phyloP scores from a whole-genome alignment of 2,329 filamentous ascomycete species.

The Exophiala calicioides region DNA sequence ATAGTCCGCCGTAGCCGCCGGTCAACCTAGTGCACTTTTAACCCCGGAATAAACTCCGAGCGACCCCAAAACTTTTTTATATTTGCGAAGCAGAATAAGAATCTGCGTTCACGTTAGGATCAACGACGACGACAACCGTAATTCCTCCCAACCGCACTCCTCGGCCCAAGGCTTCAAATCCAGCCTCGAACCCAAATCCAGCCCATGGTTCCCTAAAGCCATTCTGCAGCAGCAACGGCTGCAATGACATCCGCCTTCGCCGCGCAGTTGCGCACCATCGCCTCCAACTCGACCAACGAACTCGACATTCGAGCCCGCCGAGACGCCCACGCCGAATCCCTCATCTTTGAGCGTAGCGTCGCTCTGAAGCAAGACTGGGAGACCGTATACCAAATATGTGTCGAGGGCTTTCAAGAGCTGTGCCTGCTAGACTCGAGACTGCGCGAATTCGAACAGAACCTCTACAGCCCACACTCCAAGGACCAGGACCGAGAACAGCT shows the following conservation, averaged over 20 bases:
- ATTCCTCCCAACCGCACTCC: too few relatives aligned
- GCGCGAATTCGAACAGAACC: conserved; percentile 67
- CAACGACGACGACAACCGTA: too few relatives aligned
- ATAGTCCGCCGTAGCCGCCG: too few relatives aligned
- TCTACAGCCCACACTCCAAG: conserved; percentile 95
- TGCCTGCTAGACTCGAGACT: conserved; percentile 85
- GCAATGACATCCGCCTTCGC: conserved; percentile 82
- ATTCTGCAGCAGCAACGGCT: not conserved
- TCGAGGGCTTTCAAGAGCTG: conserved; percentile 86
- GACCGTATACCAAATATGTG: conserved; percentile 80
- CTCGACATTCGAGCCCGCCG: conserved; percentile 93
- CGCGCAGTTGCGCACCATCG: conserved; percentile 90
- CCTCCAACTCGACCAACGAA: conserved; percentile 83
- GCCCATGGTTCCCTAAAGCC: not conserved
- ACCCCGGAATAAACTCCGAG: too few relatives aligned
- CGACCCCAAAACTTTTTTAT: too few relatives aligned
- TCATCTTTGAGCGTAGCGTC: conserved; percentile 85
- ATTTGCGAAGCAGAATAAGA: too few relatives aligned
- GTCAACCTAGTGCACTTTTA: too few relatives aligned
- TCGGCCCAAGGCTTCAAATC: too few relatives aligned
- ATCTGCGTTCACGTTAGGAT: too few relatives aligned
- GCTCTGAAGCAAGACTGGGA: conserved; percentile 89
- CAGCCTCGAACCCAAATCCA: too few relatives aligned
- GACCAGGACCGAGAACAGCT: conserved; percentile 83
- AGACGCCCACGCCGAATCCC: conserved; percentile 85